Conservation (phyloP, 306 rosid species). For the Calophaca sinica region DNA sequence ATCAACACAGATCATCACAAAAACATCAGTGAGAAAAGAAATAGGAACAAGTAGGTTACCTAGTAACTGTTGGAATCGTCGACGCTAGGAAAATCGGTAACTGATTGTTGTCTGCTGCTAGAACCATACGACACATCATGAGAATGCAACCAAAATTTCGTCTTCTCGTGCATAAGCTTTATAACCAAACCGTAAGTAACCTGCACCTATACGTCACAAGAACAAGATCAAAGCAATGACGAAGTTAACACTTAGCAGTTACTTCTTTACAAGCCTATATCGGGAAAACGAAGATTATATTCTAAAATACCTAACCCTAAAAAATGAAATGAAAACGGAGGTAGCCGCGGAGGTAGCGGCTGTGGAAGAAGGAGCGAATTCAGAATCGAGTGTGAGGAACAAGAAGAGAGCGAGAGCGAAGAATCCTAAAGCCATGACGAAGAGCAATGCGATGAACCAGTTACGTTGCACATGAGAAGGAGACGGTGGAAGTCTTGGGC, state of each 20-base stretch:
- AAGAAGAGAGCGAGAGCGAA: slow-evolving; percentile 80
- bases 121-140: slow-evolving; percentile 99
- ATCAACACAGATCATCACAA: background rate
- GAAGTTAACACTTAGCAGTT: background rate
- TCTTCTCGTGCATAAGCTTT: slow-evolving; percentile 94
- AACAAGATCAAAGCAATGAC: background rate
- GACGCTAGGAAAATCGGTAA: slow-evolving; percentile 84
- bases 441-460: slow-evolving; percentile 87
- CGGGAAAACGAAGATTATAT: no score
- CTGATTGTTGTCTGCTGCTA: slow-evolving; percentile 99
- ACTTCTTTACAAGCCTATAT: background rate
- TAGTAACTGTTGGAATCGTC: slow-evolving; percentile 97
- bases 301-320: slow-evolving; percentile 8
- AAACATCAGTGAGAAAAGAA: background rate
- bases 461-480: no score
- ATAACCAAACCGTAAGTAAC: slow-evolving; percentile 84
- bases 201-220: slow-evolving; percentile 48
- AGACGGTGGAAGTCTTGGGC: no score
- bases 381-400: slow-evolving; percentile 72
- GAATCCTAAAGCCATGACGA: slow-evolving; percentile 87
- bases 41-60: slow-evolving; percentile 50
- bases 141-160: slow-evolving; percentile 90
- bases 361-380: slow-evolving; percentile 66
- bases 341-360: slow-evolving; percentile 61
- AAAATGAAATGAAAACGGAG: slow-evolving; percentile 47